phyloP scores from a whole-genome alignment of 768 basidiomycete genomes.

The Podaxis pistillaris region DNA sequence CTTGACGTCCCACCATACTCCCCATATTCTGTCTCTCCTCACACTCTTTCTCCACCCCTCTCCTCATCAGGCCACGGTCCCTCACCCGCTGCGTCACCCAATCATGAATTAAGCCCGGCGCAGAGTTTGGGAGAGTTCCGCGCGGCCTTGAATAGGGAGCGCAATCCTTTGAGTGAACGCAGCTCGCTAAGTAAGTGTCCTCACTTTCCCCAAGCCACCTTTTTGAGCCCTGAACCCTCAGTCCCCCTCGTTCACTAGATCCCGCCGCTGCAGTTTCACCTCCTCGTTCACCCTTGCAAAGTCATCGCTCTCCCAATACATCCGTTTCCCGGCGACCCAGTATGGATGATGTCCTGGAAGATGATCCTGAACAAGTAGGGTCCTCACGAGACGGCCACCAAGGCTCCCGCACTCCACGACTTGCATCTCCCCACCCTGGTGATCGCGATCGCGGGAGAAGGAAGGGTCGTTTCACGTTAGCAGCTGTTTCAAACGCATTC shows the following conservation, averaged over 20 bases:
- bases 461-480: constrained; percentile 40
- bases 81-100: constrained; percentile 8
- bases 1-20: constrained; percentile 39
- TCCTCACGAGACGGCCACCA: neutral
- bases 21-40: constrained; percentile 30
- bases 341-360: constrained; percentile 39
- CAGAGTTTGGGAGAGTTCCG: constrained; percentile 40
- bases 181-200: constrained; percentile 9
- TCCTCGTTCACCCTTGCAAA: neutral
- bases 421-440: neutral
- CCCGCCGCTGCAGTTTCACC: constrained; percentile 2
- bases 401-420: neutral
- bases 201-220: neutral
- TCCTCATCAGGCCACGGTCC: constrained; percentile 5
- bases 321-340: constrained; percentile 40
- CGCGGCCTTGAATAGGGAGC: constrained; percentile 29
- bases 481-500: constrained; percentile 48
- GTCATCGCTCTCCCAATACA: constrained; percentile 14
- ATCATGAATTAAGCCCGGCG: constrained; percentile 20
- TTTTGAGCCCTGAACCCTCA: constrained; percentile 20
- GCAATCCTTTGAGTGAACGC: constrained; percentile 17
- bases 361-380: constrained; percentile 1
- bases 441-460: constrained; percentile 15
- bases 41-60: constrained; percentile 11
- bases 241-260: neutral